Conservation (phyloP, 2,329 filamentous ascomycete species). For the Pseudogymnoascus sp. region DNA sequence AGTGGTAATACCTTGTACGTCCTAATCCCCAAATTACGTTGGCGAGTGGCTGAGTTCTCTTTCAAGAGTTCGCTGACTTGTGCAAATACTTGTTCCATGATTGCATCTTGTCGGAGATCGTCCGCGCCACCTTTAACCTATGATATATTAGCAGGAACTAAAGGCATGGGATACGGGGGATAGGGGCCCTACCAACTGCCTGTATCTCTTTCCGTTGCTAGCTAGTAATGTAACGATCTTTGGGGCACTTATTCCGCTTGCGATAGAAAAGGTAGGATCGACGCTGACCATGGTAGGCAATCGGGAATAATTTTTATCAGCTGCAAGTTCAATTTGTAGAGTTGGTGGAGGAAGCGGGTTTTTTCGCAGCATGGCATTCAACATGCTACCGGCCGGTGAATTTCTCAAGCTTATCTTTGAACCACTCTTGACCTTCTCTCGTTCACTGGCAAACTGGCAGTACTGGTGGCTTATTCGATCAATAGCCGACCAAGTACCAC, state of each 20-base stretch:
- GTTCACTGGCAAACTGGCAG: constrained; percentile 57
- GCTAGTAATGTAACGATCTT: constrained; percentile 84
- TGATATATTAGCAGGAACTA: constrained; percentile 19
- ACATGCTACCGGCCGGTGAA: constrained; percentile 52
- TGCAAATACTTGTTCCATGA: constrained; percentile 98
- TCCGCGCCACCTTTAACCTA: constrained; percentile 90
- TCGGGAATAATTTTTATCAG: constrained; percentile 66
- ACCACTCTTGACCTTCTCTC: constrained; percentile 61
- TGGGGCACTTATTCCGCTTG: constrained; percentile 82
- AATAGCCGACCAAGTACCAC: constrained; percentile 61
- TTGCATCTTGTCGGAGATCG: constrained; percentile 92
- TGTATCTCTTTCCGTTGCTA: constrained; percentile 72
- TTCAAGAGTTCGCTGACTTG: constrained; percentile 87
- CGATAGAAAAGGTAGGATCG: constrained; percentile 71
- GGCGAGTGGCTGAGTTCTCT: constrained; percentile 77
- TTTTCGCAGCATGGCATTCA: constrained; percentile 56
- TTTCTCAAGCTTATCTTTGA: constrained; percentile 58
- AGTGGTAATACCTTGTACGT: constrained; percentile 96
- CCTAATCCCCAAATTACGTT: constrained; percentile 80
- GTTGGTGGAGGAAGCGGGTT: constrained; percentile 81
- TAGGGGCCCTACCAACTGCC: constrained; percentile 59
- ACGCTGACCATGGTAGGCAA: constrained; percentile 70
- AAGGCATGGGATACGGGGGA: constrained; percentile 13
- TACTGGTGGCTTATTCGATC: constrained; percentile 66
- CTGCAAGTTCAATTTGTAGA: constrained; percentile 70